These are phyloP conservation scores for Scleroderma citrinum DNA, from an alignment of 768 basidiomycete species.

Conservation along the genomic window DNA sequence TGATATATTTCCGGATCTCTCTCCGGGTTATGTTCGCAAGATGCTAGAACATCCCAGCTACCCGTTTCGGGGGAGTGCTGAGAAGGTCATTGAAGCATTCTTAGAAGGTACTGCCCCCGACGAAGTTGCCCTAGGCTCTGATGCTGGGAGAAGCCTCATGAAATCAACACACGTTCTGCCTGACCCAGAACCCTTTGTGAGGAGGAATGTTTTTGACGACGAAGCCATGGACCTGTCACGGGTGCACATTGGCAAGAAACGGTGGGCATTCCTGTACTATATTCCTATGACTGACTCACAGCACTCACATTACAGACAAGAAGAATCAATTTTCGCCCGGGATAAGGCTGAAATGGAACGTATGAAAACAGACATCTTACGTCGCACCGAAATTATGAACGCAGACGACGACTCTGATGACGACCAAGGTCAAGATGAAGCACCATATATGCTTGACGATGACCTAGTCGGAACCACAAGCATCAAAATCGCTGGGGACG, in stretches of 20 bases:
- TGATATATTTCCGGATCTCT: conserved; percentile 66
- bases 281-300: conserved; percentile 1
- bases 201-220: conserved; percentile 73
- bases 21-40: conserved; percentile 49
- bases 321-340: conserved; percentile 38
- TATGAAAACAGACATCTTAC: conserved; percentile 81
- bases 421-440: conserved; percentile 19
- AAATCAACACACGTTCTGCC: background rate
- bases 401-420: conserved; percentile 64
- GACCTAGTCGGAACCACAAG: conserved; percentile 30
- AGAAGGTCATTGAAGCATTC: conserved; percentile 63
- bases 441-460: conserved; percentile 40
- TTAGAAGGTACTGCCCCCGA: conserved; percentile 65
- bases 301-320: conserved; percentile 31
- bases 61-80: conserved; percentile 48
- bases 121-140: conserved; percentile 22
- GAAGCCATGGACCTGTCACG: conserved; percentile 59
- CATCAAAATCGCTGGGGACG: conserved; percentile 55
- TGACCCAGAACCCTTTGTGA: conserved; percentile 29
- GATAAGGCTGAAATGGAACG: conserved; percentile 60
- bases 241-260: conserved; percentile 61
- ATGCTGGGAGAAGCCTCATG: background rate
- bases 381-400: conserved; percentile 62
- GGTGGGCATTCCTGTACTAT: conserved; percentile 30
- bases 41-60: conserved; percentile 45